Percentiles rank a stretch among this genome's conserved stretches.
Conservation (phyloP, 768 basidiomycete species). For the Suillus hirtellus region DNA sequence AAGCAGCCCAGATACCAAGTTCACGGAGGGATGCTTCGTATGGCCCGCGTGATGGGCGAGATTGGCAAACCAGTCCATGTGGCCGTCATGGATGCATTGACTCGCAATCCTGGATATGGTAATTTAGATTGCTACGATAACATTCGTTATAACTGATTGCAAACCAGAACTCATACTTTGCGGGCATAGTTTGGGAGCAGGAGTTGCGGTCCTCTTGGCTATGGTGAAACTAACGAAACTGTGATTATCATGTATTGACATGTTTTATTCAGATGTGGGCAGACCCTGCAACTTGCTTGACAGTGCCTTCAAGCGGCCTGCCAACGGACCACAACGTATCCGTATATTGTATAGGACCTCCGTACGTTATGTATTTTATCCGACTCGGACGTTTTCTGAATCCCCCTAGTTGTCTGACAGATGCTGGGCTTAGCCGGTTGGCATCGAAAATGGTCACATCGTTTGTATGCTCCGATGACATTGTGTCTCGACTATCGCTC, state of each 20-base stretch:
- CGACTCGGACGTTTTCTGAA: not conserved
- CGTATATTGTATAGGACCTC: conserved; percentile 80
- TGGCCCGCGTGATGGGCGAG: conserved; percentile 79
- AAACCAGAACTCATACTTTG: conserved; percentile 66
- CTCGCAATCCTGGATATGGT: conserved; percentile 74
- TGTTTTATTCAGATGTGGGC: conserved; percentile 72
- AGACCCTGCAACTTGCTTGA: conserved; percentile 75
- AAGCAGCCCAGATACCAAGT: conserved; percentile 53
- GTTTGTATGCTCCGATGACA: conserved; percentile 81
- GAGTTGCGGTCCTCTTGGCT: conserved; percentile 73
- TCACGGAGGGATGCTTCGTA: conserved; percentile 78
- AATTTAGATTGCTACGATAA: not conserved
- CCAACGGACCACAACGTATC: conserved; percentile 65
- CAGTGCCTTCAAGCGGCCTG: conserved; percentile 64
- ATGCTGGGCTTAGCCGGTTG: conserved; percentile 58
- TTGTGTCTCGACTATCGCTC: conserved; percentile 76
- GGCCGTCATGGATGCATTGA: conserved; percentile 69
- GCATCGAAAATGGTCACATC: conserved; percentile 68
- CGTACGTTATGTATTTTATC: conserved; percentile 44
- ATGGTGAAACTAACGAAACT: conserved; percentile 46
- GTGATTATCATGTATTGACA: not conserved
- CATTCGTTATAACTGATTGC: conserved; percentile 1
- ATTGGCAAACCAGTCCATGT: conserved; percentile 75
- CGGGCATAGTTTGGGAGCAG: conserved; percentile 84
- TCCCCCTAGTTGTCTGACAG: conserved; percentile 55